Conservation (phyloP, 768 basidiomycete species). For the Lentinula lateritia region DNA sequence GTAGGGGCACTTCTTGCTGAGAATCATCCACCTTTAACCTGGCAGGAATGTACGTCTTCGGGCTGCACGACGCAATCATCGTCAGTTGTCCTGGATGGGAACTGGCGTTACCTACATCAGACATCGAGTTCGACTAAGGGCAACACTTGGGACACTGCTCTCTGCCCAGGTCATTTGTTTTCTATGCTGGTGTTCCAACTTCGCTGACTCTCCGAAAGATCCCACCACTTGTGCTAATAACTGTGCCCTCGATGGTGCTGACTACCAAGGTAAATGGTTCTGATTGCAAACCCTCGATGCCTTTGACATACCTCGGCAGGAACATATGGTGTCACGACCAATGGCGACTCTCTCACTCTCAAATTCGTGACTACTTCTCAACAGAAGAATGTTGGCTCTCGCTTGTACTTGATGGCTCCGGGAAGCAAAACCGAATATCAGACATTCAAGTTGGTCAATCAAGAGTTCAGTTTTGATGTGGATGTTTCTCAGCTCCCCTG, state of each 20-base stretch:
- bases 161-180: conserved; percentile 38
- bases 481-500: conserved; percentile 42
- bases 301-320: conserved; percentile 8
- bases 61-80: conserved; percentile 24
- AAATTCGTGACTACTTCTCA: conserved; percentile 23
- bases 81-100: conserved; percentile 38
- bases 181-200: not conserved
- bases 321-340: conserved; percentile 31
- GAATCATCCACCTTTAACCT: conserved; percentile 35
- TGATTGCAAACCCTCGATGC: not conserved
- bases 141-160: conserved; percentile 44
- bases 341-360: conserved; percentile 24
- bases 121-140: conserved; percentile 26
- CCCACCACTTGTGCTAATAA: conserved; percentile 34
- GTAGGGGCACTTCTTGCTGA: conserved; percentile 32
- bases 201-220: not conserved
- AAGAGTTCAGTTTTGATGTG: conserved; percentile 45
- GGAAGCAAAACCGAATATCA: conserved; percentile 24
- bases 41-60: conserved; percentile 31
- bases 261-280: conserved; percentile 12
- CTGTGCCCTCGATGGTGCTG: conserved; percentile 16
- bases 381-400: conserved; percentile 10
- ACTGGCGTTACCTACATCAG: conserved; percentile 47
- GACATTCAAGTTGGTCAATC: conserved; percentile 24
- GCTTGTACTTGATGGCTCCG: conserved; percentile 27